A percentile compares a stretch with the other conserved stretches of the same genome.
Conservation (phyloP, 2,329 filamentous ascomycete species). For the Purpureocillium lavendulum region DNA sequence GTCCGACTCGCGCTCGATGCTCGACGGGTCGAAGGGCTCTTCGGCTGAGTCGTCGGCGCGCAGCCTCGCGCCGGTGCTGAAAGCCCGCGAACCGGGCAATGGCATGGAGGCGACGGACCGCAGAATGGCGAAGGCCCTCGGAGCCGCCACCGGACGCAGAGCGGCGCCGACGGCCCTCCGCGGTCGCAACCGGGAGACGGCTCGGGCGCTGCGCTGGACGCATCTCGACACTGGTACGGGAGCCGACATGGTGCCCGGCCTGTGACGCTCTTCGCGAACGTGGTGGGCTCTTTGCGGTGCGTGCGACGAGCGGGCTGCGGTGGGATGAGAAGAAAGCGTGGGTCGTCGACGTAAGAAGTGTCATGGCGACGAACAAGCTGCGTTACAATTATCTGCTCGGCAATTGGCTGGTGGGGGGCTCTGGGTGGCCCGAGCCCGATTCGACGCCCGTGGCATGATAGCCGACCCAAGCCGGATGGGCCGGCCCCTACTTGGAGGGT, state of each 20-base stretch:
- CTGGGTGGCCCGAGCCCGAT: not conserved
- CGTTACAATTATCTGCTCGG: slow-evolving; percentile 8
- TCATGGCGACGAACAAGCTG: slow-evolving; percentile 1
- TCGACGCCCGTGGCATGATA: not conserved
- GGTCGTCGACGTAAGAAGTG: not conserved
- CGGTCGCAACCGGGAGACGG: slow-evolving; percentile 19
- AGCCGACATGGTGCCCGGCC: slow-evolving; percentile 22
- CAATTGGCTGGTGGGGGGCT: slow-evolving; percentile 11
- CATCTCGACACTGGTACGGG: slow-evolving; percentile 28
- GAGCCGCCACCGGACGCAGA: slow-evolving; percentile 11
- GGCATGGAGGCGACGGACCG: slow-evolving; percentile 11
- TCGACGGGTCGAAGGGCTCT: slow-evolving; percentile 56
- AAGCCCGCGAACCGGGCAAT: slow-evolving; percentile 19
- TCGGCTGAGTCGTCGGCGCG: slow-evolving; percentile 25
- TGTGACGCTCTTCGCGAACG: slow-evolving; percentile 1
- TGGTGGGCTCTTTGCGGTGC: no score
- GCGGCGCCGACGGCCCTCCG: slow-evolving; percentile 13
- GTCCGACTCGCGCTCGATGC: slow-evolving; percentile 79
- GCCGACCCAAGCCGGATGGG: slow-evolving; percentile 10
- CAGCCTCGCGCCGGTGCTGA: slow-evolving; percentile 24
- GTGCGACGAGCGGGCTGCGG: not conserved
- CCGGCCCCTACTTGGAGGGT: not conserved
- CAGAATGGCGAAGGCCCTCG: slow-evolving; percentile 7
- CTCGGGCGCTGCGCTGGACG: slow-evolving; percentile 27
- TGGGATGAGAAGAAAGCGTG: not conserved